Conservation (phyloP, 805 yeast genomes). For the Sugiyamaella chiloensis region DNA sequence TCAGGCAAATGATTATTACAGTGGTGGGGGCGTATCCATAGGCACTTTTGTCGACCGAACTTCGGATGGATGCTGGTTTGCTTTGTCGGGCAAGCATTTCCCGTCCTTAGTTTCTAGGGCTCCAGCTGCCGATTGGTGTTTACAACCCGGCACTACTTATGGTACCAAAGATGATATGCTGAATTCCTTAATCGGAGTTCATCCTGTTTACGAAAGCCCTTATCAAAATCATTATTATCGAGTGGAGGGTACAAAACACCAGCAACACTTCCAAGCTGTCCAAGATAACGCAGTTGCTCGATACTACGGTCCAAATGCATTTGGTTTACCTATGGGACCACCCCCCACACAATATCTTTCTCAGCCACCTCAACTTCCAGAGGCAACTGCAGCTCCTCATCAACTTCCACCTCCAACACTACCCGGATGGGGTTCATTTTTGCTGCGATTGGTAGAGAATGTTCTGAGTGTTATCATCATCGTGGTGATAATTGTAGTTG, state of each 20-base stretch:
- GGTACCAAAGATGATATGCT: slow-evolving; percentile 12
- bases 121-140: slow-evolving; percentile 64
- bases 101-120: slow-evolving; percentile 83
- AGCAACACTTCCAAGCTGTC: background rate
- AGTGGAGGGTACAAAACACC: background rate
- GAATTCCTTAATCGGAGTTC: slow-evolving; percentile 26
- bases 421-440: slow-evolving; percentile 21
- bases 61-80: slow-evolving; percentile 68
- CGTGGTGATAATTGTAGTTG: slow-evolving; percentile 26
- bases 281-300: slow-evolving; percentile 12
- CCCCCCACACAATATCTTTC: background rate
- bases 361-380: slow-evolving; percentile 5
- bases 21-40: slow-evolving; percentile 29
- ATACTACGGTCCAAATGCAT: slow-evolving; percentile 7
- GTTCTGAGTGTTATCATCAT: slow-evolving; percentile 38
- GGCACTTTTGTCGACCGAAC: slow-evolving; percentile 70
- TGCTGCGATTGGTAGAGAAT: slow-evolving; percentile 37
- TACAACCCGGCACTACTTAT: slow-evolving; percentile 17
- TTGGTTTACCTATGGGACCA: background rate
- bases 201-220: slow-evolving; percentile 13
- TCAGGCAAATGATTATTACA: slow-evolving; percentile 3
- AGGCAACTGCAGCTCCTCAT: slow-evolving; percentile 4
- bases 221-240: slow-evolving; percentile 1
- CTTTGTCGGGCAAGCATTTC: slow-evolving; percentile 71
- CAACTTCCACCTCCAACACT: slow-evolving; percentile 1